Base-by-base conservation (phyloP, 2,329 filamentous ascomycete genomes). In the Aspergillus sp. region DNA sequence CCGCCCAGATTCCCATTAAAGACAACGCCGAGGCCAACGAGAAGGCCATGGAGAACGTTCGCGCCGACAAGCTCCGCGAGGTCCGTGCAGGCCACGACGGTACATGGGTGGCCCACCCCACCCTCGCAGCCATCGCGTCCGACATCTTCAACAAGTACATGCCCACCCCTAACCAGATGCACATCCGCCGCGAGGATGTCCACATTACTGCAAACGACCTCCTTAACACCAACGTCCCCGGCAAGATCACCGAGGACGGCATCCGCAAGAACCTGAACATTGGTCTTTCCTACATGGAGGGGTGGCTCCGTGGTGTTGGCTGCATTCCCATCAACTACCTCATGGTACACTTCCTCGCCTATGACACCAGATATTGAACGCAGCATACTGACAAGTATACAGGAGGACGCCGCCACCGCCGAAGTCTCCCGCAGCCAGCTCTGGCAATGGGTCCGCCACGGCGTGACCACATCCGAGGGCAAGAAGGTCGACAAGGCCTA, bases 181-280 rank as follows among this genome's bases (percentile, higher is more conserved):
- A 94, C 77, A 82, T 92, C 65, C 91, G 93, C 66, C 89, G 93
- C 65, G 93, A 97, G 79, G 94, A 98, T 52, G 93, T 97, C 63
- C 81, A 87, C 73, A 89, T 99, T 73, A 89, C 89, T 51, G 89
- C 88, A 72, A 96, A 95, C 72, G 95, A 98, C 74, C 85, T 99
- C 57, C 86, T 98, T 63, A 98, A 98, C 85, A 98, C 97, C 91
- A 98, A 98, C 73, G 91, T 98, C 1, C 93, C 94, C 7, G 95
- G 95, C 28, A 86, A 88, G 76, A 85, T 99, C 76, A 97, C 94
- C 70, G 94, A 98, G 79, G 92, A 89, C 5, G 95, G 95, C 60
- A 97, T 99, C 82, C 88, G 91, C 75, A 97, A 97, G 89, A 99
- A 98, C 83, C 84, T 99, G 67, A 94, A 93, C 81, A 98, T 99